Percentiles rank a stretch among this genome's conserved stretches.
phyloP scores from a whole-genome alignment of 257 asterid genomes.

The Cynanchum wilfordii region DNA sequence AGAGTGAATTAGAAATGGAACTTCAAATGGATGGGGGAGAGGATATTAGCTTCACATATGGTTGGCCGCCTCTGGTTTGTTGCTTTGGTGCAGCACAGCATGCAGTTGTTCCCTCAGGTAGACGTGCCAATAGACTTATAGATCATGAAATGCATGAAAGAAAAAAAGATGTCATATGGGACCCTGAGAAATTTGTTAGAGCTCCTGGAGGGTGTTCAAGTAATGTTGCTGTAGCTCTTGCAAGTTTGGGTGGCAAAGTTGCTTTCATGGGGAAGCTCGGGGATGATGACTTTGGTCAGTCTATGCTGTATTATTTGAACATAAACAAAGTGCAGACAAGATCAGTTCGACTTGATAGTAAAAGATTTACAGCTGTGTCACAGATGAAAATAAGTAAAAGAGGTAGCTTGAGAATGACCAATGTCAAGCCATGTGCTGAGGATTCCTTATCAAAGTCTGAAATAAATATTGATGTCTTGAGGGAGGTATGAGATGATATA shows the following conservation, averaged over 20 bases:
- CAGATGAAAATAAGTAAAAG: constrained; percentile 67
- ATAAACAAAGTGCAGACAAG: constrained; percentile 72
- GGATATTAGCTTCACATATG: constrained; percentile 78
- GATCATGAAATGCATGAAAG: constrained; percentile 73
- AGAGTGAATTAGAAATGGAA: constrained; percentile 44
- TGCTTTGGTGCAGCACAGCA: constrained; percentile 88
- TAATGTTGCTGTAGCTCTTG: constrained; percentile 86
- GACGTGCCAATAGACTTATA: constrained; percentile 69
- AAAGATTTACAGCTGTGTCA: constrained; percentile 54
- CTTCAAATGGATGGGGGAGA: constrained; percentile 62
- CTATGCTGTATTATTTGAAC: constrained; percentile 60
- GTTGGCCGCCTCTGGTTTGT: constrained; percentile 98
- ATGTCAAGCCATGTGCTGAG: constrained; percentile 66
- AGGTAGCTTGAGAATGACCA: constrained; percentile 65
- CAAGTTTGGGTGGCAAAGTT: constrained; percentile 86
- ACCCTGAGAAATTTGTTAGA: constrained; percentile 78
- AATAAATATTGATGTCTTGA: constrained; percentile 81
- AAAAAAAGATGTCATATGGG: constrained; percentile 59
- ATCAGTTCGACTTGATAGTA: constrained; percentile 58
- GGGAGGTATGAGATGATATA: constrained; percentile 52
- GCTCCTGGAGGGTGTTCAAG: constrained; percentile 86
- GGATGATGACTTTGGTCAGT: constrained; percentile 73
- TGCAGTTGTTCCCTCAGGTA: constrained; percentile 81
- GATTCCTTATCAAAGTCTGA: constrained; percentile 74
- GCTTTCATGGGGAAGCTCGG: constrained; percentile 98